Evolutionary conservation across 75 land plant species (phyloP).

Genomic region (Pinus taeda): DNA sequence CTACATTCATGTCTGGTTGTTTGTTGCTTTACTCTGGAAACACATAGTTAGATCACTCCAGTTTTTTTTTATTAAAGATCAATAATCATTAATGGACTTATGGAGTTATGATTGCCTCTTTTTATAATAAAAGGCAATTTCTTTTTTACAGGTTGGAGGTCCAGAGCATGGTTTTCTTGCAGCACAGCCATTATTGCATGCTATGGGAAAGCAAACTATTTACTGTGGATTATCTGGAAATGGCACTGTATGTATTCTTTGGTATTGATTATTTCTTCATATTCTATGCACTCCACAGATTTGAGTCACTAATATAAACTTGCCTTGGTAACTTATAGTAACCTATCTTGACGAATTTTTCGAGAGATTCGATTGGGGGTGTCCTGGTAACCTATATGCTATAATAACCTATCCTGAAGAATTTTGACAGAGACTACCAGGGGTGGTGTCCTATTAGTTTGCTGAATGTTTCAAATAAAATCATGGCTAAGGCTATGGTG

Average conservation of each 20-base stretch:
- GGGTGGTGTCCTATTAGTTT: no score
- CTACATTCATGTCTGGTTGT: neutral
- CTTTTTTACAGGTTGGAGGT: conserved; percentile 72
- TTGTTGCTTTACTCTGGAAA: neutral
- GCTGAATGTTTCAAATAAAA: no score
- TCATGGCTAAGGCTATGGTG: no score
- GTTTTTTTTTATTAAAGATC: neutral
- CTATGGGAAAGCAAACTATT: conserved; percentile 75
- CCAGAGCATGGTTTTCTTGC: conserved; percentile 61
- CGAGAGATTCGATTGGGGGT: no score
- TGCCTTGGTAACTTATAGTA: neutral
- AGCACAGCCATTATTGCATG: conserved; percentile 67
- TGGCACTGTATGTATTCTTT: conserved; percentile 68
- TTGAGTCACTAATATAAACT: neutral
- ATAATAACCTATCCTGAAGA: no score
- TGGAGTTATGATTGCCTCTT: neutral
- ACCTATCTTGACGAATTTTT: no score
- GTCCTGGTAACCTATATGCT: no score
- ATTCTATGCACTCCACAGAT: neutral
- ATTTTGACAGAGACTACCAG: no score
- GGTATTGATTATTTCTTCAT: neutral
- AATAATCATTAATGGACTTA: neutral
- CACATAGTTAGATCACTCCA: neutral
- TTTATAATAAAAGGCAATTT: neutral
- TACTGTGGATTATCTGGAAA: conserved; percentile 87